These are phyloP conservation scores for Xylaria flabelliformis DNA, from an alignment of 495 filamentous ascomycete genomes.

Conservation along the genomic window DNA sequence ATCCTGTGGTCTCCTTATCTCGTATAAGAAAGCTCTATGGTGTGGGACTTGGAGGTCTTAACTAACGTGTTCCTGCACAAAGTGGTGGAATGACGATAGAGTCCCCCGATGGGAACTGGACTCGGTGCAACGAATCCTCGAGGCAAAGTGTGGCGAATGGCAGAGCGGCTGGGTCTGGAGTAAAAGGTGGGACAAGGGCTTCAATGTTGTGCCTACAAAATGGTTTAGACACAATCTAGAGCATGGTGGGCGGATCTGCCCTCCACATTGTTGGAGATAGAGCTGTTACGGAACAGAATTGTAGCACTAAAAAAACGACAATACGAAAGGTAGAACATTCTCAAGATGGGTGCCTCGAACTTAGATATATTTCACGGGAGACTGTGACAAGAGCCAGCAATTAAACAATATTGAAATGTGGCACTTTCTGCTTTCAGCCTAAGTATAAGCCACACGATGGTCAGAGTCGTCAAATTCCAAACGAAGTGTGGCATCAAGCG, in stretches of 20 bases:
- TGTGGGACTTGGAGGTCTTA: background rate
- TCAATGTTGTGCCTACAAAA: constrained; percentile 11
- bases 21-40: background rate
- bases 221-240: background rate
- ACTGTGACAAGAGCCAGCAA: too few species aligned
- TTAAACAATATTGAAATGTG: too few species aligned
- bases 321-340: too few species aligned
- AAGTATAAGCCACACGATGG: too few species aligned
- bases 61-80: background rate
- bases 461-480: too few species aligned
- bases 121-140: constrained; percentile 28
- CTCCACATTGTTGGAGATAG: background rate
- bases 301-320: too few species aligned
- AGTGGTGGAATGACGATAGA: background rate
- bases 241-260: background rate
- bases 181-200: constrained; percentile 36
- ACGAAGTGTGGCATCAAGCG: too few species aligned
- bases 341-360: too few species aligned
- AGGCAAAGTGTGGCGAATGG: constrained; percentile 25
- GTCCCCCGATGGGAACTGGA: constrained; percentile 26
- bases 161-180: constrained; percentile 32
- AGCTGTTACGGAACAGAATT: too few species aligned
- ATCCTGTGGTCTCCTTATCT: background rate
- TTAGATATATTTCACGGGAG: too few species aligned
- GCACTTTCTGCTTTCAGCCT: too few species aligned